These are phyloP conservation scores for Stagonosporopsis rhizophila DNA, from an alignment of 2,329 filamentous ascomycete species.

Conservation along the genomic window DNA sequence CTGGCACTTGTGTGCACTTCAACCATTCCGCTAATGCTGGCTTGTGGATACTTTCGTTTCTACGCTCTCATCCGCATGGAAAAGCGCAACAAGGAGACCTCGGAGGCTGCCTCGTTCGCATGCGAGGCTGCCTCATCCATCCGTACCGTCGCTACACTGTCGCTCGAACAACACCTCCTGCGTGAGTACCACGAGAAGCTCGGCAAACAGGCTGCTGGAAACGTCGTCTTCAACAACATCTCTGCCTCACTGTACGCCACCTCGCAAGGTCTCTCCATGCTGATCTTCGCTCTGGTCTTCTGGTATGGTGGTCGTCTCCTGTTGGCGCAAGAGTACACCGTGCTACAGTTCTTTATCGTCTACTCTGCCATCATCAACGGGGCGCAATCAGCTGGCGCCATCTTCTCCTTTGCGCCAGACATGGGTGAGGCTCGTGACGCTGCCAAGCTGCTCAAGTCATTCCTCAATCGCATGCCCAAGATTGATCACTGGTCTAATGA, in stretches of 20 bases:
- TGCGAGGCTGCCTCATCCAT: slow-evolving; percentile 95
- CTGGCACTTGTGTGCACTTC: slow-evolving; percentile 82
- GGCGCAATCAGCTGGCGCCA: slow-evolving; percentile 86
- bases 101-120: slow-evolving; percentile 82
- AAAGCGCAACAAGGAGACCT: slow-evolving; percentile 80
- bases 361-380: slow-evolving; percentile 90
- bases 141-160: slow-evolving; percentile 91
- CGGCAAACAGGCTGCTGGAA: slow-evolving; percentile 70
- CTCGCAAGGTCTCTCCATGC: slow-evolving; percentile 75
- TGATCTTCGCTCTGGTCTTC: slow-evolving; percentile 48
- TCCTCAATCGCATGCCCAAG: slow-evolving; percentile 81
- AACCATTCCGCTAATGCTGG: slow-evolving; percentile 78
- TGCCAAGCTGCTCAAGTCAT: slow-evolving; percentile 76
- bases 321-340: slow-evolving; percentile 59
- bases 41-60: slow-evolving; percentile 86
- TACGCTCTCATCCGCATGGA: slow-evolving; percentile 83
- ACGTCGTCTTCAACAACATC: slow-evolving; percentile 75
- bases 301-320: slow-evolving; percentile 48
- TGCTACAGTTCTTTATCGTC: slow-evolving; percentile 93
- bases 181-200: slow-evolving; percentile 75
- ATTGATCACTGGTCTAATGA: slow-evolving; percentile 62
- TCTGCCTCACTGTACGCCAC: slow-evolving; percentile 82
- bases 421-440: slow-evolving; percentile 95
- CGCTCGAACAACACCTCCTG: slow-evolving; percentile 83
- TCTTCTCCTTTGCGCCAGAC: slow-evolving; percentile 94